Evolutionary conservation across 2,329 filamentous ascomycete genomes (phyloP).

Genomic region (Penicillium sp.): DNA sequence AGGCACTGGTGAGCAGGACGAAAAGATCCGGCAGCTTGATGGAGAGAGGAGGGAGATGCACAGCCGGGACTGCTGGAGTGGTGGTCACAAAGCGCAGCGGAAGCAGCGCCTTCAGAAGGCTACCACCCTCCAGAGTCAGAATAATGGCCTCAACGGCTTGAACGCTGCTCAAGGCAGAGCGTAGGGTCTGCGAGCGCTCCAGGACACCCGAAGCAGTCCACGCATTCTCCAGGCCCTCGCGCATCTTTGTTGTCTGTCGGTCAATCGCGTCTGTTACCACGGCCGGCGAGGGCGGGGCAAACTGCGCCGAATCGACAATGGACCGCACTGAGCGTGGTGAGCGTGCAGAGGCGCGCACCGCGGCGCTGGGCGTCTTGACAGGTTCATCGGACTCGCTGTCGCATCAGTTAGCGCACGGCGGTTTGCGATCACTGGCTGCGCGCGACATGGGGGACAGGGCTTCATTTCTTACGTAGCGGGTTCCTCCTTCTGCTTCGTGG

Average conservation of each 20-base stretch:
- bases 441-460: constrained; percentile 20
- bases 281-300: constrained; percentile 45
- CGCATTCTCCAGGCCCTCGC: constrained; percentile 33
- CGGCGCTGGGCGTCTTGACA: constrained; percentile 17
- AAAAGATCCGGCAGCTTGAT: constrained; percentile 79
- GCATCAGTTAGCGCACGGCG: neutral
- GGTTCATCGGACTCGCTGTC: constrained; percentile 16
- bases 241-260: constrained; percentile 50
- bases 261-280: constrained; percentile 68
- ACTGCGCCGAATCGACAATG: constrained; percentile 7
- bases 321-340: constrained; percentile 7
- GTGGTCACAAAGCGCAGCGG: constrained; percentile 70
- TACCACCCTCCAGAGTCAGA: constrained; percentile 66
- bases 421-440: constrained; percentile 7
- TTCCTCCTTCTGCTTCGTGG: constrained; percentile 45
- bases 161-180: constrained; percentile 66
- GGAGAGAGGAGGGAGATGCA: constrained; percentile 58
- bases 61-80: constrained; percentile 58
- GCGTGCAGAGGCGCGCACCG: constrained; percentile 11
- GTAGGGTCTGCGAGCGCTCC: constrained; percentile 59
- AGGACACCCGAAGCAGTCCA: constrained; percentile 39
- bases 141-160: constrained; percentile 67
- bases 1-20: constrained; percentile 67
- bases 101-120: constrained; percentile 68
- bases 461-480: too few relatives aligned